Evolutionary conservation across 148 eudicot genomes (phyloP).

Genomic region (Nepenthes mirabilis): DNA sequence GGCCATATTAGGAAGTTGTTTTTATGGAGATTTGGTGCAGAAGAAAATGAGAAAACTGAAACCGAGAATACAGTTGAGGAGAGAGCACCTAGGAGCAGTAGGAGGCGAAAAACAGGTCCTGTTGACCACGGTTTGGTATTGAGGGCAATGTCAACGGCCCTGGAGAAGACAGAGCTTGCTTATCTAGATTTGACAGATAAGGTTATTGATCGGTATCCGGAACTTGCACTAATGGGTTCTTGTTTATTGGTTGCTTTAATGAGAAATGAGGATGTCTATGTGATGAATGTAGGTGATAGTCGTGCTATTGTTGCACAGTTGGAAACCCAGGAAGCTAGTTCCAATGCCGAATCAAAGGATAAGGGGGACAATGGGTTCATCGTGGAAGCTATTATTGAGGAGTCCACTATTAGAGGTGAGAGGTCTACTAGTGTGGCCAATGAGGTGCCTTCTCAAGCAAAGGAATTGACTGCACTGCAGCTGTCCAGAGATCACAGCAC

Average conservation of each 20-base stretch:
- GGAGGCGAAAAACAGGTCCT: conserved; percentile 54
- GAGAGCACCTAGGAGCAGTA: conserved; percentile 29
- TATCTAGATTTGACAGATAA: conserved; percentile 90
- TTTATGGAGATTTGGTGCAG: conserved; percentile 72
- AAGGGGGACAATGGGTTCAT: conserved; percentile 18
- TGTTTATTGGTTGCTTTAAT: conserved; percentile 89
- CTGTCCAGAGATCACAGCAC: conserved; percentile 97
- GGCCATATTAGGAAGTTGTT: conserved; percentile 40
- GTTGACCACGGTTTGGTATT: conserved; percentile 76
- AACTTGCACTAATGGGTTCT: conserved; percentile 99
- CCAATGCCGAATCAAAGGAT: conserved; percentile 16
- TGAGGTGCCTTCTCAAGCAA: conserved; percentile 30
- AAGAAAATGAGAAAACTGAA: conserved; percentile 38
- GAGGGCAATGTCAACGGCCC: conserved; percentile 72
- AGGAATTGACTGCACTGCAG: conserved; percentile 72
- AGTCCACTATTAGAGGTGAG: conserved; percentile 22
- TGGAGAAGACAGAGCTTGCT: conserved; percentile 69
- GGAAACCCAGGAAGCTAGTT: conserved; percentile 32
- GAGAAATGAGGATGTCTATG: conserved; percentile 99
- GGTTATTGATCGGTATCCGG: conserved; percentile 89
- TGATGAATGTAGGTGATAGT: conserved; percentile 98
- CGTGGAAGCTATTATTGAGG: conserved; percentile 67
- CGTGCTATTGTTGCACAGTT: conserved; percentile 92
- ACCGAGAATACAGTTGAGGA: conserved; percentile 30
- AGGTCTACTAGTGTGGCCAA: conserved; percentile 22